Evolutionary conservation across 83 land plant genomes (phyloP).

Genomic region (Thuja plicata): DNA sequence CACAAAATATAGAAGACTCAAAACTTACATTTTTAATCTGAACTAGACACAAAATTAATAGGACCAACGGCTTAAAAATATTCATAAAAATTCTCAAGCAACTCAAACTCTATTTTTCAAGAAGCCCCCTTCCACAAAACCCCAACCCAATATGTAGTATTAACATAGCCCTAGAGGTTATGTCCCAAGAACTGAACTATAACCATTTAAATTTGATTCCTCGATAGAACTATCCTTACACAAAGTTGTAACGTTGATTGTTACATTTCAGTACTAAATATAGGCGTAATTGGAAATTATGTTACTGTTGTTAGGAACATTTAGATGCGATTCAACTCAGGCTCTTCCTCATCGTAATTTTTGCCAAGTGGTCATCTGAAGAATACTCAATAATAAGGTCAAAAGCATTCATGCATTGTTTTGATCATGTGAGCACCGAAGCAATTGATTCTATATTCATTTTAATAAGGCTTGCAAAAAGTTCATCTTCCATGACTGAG

Average conservation of each 20-base stretch:
- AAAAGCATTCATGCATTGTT: not conserved
- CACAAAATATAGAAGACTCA: too few species aligned
- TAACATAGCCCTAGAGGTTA: not conserved
- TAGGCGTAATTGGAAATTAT: not conserved
- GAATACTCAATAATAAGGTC: not conserved
- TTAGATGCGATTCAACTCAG: not conserved
- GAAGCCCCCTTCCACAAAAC: too few species aligned
- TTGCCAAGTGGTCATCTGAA: not conserved
- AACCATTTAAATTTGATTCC: not conserved
- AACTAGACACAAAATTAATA: too few species aligned
- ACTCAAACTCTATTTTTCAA: too few species aligned
- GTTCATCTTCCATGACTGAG: not conserved
- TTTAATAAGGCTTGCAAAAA: not conserved
- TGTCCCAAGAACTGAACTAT: not conserved
- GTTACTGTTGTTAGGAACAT: not conserved
- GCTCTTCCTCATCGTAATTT: not conserved
- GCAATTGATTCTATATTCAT: not conserved
- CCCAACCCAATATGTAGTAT: too few species aligned
- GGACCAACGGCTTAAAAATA: too few species aligned
- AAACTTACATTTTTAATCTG: too few species aligned
- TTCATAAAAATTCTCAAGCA: too few species aligned
- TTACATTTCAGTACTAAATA: not conserved
- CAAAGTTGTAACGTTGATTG: not conserved
- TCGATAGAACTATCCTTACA: not conserved
- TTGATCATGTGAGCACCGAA: not conserved